Evolutionary conservation across 805 yeast species (phyloP).

Genomic region (Komagataella pastoris): DNA sequence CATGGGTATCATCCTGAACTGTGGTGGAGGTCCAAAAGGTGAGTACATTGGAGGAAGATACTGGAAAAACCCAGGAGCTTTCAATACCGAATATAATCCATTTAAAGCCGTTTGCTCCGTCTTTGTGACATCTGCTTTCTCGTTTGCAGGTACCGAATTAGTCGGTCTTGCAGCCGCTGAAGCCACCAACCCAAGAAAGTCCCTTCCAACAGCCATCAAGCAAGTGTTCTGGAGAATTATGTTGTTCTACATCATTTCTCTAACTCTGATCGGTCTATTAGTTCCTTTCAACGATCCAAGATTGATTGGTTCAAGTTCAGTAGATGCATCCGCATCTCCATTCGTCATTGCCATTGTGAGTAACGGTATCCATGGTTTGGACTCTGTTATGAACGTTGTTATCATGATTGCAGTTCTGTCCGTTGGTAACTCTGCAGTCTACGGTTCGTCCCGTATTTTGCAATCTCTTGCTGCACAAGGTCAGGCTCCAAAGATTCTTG

Average conservation of each 20-base stretch:
- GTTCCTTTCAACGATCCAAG: conserved; percentile 29
- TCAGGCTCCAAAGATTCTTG: conserved; percentile 32
- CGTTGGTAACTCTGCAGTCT: conserved; percentile 47
- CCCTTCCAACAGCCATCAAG: conserved; percentile 37
- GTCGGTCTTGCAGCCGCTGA: conserved; percentile 40
- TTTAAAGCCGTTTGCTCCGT: conserved; percentile 42
- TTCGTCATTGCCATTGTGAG: conserved; percentile 47
- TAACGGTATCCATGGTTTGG: conserved; percentile 38
- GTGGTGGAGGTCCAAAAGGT: conserved; percentile 34
- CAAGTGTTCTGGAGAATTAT: conserved; percentile 45
- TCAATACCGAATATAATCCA: conserved; percentile 17
- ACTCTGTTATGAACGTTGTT: conserved; percentile 48
- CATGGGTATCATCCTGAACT: conserved; percentile 32
- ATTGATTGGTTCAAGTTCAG: conserved; percentile 16
- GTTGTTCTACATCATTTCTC: conserved; percentile 30
- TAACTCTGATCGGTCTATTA: conserved; percentile 29
- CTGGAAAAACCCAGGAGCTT: conserved; percentile 31
- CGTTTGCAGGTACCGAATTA: conserved; percentile 40
- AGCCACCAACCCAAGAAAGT: conserved; percentile 29
- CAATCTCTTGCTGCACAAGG: conserved; percentile 65
- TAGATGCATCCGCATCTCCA: conserved; percentile 43
- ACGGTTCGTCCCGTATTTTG: conserved; percentile 38
- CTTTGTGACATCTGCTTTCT: conserved; percentile 41
- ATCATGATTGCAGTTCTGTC: conserved; percentile 41
- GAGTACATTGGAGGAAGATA: conserved; percentile 30